Evolutionary conservation across 495 filamentous ascomycete genomes (phyloP), one percentile per base, ranked within the genome.

Genomic region (Penicillium roqueforti): DNA sequence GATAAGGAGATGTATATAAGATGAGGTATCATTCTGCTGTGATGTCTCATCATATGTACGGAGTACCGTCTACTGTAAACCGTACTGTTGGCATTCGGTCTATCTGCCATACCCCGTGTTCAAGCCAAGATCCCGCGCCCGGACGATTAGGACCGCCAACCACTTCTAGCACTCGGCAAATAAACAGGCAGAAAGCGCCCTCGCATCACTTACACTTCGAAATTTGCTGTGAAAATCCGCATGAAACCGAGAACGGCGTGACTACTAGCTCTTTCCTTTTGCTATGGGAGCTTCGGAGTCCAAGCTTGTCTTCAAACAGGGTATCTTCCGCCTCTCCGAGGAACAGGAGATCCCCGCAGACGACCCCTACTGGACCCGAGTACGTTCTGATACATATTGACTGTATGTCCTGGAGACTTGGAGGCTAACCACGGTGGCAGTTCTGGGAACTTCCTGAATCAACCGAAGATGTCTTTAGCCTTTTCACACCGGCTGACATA

Each of bases 361-460:
- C 68, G 91, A 96, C 76, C 79, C 84, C 11, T 97, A 95, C 76
- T 99, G 93, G 93, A 82, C 89, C 50, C 88, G 90, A 61, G 91
- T 95, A 70, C 46, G 68, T 61, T 34, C 47, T 42, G 20, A 25
- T 41, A 19, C 23, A 10, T 42, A n/a, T n/a, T 20, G 16, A 29
- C 6, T 6, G 6, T n/a, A 7, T 51, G 8, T 32, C 36, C 13
- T 11, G 13, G n/a, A 19, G 37, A 49, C 4, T 13, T n/a, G 3
- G 6, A 18, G 16, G 36, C 58, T 66, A 39, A 66, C 34, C 6
- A 3, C 14, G 0, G 23, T 13, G 11, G 10, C 61, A 96, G 91
- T 99, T 97, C 75, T 97, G 92, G 91, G 89, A 97, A 72, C 86
- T 99, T 20, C 93, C 95, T 57, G 95, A 97, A 71, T 91, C 91